Percentiles rank a stretch among this genome's conserved stretches.
Evolutionary conservation across 257 asterid species (phyloP).

Genomic region (Echium plantagineum): DNA sequence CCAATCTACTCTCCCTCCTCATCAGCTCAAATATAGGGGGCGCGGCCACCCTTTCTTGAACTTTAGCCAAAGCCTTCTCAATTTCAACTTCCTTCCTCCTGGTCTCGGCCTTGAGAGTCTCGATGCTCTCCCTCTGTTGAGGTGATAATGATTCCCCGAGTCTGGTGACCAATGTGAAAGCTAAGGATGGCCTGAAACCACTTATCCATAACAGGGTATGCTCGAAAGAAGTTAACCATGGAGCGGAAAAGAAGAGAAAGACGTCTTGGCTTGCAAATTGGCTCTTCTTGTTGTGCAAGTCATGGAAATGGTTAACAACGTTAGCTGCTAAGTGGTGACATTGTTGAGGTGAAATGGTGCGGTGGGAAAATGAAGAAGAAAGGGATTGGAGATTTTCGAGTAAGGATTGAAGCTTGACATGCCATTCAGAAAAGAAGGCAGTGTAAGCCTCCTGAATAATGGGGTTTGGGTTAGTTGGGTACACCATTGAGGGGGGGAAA

Average conservation of each 20-base stretch:
- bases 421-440: slow-evolving; percentile 16
- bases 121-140: slow-evolving; percentile 5
- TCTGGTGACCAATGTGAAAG: slow-evolving; percentile 3
- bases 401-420: slow-evolving; percentile 1
- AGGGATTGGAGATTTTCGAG: slow-evolving; percentile 5
- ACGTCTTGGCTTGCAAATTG: slow-evolving; percentile 10
- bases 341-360: neutral
- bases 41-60: slow-evolving; percentile 20
- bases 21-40: slow-evolving; percentile 4
- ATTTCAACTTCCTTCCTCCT: slow-evolving; percentile 13
- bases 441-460: slow-evolving; percentile 6
- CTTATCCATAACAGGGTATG: slow-evolving; percentile 12
- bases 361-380: neutral
- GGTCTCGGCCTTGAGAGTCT: neutral
- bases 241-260: slow-evolving; percentile 13
- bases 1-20: slow-evolving; percentile 1
- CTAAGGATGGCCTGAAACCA: slow-evolving; percentile 21
- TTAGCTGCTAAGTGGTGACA: slow-evolving; percentile 6
- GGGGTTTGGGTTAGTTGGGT: neutral
- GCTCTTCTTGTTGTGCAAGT: slow-evolving; percentile 7
- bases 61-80: slow-evolving; percentile 13
- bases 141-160: neutral
- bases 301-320: slow-evolving; percentile 16
- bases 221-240: slow-evolving; percentile 24
- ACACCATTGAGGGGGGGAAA: neutral